phyloP scores from a whole-genome alignment of 2,329 filamentous ascomycete genomes.

The Colletotrichum sansevieriae region DNA sequence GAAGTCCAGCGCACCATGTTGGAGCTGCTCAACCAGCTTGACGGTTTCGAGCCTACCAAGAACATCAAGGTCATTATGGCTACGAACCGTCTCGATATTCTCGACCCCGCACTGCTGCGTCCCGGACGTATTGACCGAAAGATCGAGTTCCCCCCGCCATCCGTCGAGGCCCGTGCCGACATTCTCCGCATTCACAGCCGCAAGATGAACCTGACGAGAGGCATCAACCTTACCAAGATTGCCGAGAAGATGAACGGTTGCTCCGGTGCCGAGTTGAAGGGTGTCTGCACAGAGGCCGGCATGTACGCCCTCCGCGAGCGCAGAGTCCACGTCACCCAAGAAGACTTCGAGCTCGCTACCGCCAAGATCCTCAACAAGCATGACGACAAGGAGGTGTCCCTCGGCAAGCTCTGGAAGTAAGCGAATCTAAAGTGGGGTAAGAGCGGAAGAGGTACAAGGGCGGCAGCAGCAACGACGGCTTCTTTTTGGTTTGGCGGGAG shows the following conservation, averaged over 20 bases:
- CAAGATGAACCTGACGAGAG: conserved; percentile 98
- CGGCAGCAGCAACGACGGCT: conserved; percentile 33
- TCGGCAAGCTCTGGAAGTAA: conserved; percentile 82
- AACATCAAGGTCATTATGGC: conserved; percentile 99
- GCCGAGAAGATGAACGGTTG: conserved; percentile 99
- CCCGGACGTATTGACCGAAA: conserved; percentile 99
- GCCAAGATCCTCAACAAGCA: conserved; percentile 99
- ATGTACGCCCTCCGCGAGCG: conserved; percentile 98
- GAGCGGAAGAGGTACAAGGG: conserved; percentile 17
- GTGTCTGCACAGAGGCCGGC: conserved; percentile 97
- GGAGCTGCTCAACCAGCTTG: conserved; percentile 96
- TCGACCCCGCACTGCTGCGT: conserved; percentile 92
- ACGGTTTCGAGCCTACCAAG: conserved; percentile 98
- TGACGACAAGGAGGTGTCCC: conserved; percentile 95
- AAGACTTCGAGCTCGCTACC: conserved; percentile 98
- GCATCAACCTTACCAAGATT: conserved; percentile 98
- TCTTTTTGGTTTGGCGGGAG: conserved; percentile 40
- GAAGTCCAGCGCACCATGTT: conserved; percentile 99
- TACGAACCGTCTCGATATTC: conserved; percentile 96
- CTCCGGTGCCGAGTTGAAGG: conserved; percentile 97
- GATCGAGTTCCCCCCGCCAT: conserved; percentile 98
- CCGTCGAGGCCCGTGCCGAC: conserved; percentile 94
- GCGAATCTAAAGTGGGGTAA: conserved; percentile 17
- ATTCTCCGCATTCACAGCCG: conserved; percentile 97
- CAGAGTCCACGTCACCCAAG: conserved; percentile 97